Evolutionary conservation across 768 basidiomycete genomes (phyloP), one percentile per base, ranked within the genome.

Genomic region (Flagelloscypha sp.): DNA sequence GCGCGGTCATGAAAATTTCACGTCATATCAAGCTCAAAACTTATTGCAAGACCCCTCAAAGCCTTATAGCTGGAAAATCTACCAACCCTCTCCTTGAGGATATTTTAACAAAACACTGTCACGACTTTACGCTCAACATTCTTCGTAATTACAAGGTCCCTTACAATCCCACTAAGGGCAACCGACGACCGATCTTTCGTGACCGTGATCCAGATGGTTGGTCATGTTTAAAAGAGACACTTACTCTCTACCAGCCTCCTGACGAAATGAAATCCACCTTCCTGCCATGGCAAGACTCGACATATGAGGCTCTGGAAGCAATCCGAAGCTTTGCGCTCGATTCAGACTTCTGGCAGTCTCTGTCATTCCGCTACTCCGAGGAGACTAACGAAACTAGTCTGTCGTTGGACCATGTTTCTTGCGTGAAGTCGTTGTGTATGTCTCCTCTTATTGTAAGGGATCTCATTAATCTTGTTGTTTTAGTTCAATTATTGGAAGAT

Each of bases 11-110:
- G 67, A 89, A 89, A 53, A 68, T 74, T 19, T 63, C 81, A 6
- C 75, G 83, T 36, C 76, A 78, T 53, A 66, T 92, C 58, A 92
- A 90, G 57, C 49, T 93, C n/a, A 72, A 87, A 28, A 83, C 87
- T 1, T 72, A 76, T 32, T 76, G 76, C 41, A 57, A 52, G 1
- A 62, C 64, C 9, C 65, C 74, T 21, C 59, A 64, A 24, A 78
- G 80, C 40, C 58, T 90, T 12, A 72, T 74, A 7, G 55, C 84
- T 4, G 72, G 72, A 44, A 67, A 67, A 27, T 72, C 72, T 37
- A 65, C 66, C 40, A 88, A 90, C 48, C 85, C 84, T 1, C 65
- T 89, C 25, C 72, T 74, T 43, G 59, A 59, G 37, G 56, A 53
- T 6, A 56, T 84, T 25, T 51, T 62, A 3, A 56, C 82, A 2